phyloP scores from a whole-genome alignment of 208 protist genomes.

The Trypanosoma rangeli region DNA sequence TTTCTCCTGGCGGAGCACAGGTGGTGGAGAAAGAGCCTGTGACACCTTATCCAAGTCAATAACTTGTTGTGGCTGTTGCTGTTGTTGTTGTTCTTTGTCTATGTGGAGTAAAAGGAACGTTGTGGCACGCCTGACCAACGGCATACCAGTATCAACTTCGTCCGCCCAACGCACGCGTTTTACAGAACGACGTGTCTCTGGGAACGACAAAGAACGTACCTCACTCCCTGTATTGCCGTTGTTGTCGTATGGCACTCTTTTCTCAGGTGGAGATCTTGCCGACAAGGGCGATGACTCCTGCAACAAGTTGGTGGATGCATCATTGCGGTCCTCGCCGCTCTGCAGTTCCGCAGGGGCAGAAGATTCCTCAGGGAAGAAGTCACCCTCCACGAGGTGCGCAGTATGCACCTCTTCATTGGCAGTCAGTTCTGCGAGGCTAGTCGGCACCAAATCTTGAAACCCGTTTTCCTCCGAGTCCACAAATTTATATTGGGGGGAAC shows the following conservation, averaged over 20 bases:
- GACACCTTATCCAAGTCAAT: slow-evolving; percentile 19
- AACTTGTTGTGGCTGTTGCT: slow-evolving; percentile 2
- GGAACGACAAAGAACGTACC: neutral
- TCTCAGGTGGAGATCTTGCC: neutral
- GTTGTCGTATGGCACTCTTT: neutral
- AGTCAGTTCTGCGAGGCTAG: slow-evolving; percentile 25
- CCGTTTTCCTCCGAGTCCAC: slow-evolving; percentile 20
- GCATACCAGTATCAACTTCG: slow-evolving; percentile 17
- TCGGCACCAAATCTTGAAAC: slow-evolving; percentile 41
- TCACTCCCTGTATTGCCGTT: neutral
- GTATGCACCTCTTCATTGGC: slow-evolving; percentile 32
- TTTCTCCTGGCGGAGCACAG: slow-evolving; percentile 41
- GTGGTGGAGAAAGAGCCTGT: slow-evolving; percentile 32
- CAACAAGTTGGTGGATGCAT: no score
- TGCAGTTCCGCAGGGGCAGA: slow-evolving; percentile 24
- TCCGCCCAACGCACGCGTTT: slow-evolving; percentile 70
- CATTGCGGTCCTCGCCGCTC: neutral
- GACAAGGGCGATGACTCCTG: neutral
- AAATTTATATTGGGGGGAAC: neutral
- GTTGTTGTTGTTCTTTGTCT: slow-evolving; percentile 16
- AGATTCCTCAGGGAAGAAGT: slow-evolving; percentile 55
- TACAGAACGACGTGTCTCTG: slow-evolving; percentile 1
- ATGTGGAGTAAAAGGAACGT: slow-evolving; percentile 58
- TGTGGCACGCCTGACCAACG: slow-evolving; percentile 54
- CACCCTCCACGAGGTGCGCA: slow-evolving; percentile 66